phyloP scores from a whole-genome alignment of 2,329 filamentous ascomycete species.

The Penicillium corylophilum region DNA sequence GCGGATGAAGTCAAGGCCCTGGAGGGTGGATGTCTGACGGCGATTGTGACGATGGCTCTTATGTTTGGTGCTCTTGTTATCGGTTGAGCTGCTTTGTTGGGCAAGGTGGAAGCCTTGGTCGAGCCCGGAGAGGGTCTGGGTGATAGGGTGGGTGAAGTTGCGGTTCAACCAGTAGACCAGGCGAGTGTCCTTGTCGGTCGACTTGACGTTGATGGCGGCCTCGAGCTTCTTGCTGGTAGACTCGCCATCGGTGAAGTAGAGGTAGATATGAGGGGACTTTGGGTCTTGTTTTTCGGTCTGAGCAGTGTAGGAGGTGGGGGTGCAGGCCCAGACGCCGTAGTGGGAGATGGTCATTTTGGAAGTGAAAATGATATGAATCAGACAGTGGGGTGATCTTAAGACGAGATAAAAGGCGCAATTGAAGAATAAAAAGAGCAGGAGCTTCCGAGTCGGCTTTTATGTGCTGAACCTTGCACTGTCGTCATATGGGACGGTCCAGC shows the following conservation, averaged over 20 bases:
- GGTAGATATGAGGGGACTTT: conserved; percentile 32
- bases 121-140: conserved; percentile 19
- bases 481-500: not conserved
- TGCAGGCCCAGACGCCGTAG: conserved; percentile 23
- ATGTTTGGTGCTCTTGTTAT: conserved; percentile 17
- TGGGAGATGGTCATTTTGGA: conserved; percentile 17
- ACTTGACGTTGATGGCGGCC: conserved; percentile 37
- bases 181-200: conserved; percentile 25
- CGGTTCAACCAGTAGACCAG: conserved; percentile 36
- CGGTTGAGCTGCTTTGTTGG: conserved; percentile 4
- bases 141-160: conserved; percentile 29
- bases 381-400: no score
- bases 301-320: conserved; percentile 17
- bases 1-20: conserved; percentile 19
- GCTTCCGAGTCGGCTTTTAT: not conserved
- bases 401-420: not conserved
- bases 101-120: conserved; percentile 27
- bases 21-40: conserved; percentile 17
- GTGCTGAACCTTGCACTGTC: not conserved
- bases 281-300: conserved; percentile 18
- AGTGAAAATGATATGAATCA: not conserved
- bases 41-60: conserved; percentile 17
- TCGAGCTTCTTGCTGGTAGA: conserved; percentile 15
- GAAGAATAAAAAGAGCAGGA: not conserved
- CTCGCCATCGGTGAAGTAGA: conserved; percentile 27